Percentiles rank a stretch among this genome's conserved stretches.
Evolutionary conservation across 1,284 basidiomycete genomes (phyloP).

Genomic region (Sutorius eximius): DNA sequence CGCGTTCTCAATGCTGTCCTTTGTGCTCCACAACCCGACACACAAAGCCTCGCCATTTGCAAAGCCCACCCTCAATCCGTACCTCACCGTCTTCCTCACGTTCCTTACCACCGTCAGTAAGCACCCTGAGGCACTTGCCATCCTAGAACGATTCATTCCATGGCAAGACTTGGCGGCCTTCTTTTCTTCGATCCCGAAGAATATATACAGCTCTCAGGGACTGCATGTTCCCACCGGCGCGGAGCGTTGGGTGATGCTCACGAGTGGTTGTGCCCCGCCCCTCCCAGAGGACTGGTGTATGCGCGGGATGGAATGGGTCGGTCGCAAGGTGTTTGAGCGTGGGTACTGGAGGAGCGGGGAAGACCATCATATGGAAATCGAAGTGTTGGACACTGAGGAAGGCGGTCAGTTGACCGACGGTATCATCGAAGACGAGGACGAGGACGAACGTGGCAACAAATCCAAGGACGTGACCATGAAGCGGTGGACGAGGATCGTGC

Average conservation of each 20-base stretch:
- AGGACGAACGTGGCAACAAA: slow-evolving; percentile 41
- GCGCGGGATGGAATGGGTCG: slow-evolving; percentile 94
- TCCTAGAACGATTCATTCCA: slow-evolving; percentile 78
- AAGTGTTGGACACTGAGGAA: slow-evolving; percentile 71
- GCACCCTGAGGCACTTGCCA: slow-evolving; percentile 55
- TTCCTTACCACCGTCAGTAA: slow-evolving; percentile 81
- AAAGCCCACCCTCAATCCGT: slow-evolving; percentile 75
- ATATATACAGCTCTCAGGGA: slow-evolving; percentile 50
- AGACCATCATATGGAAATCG: slow-evolving; percentile 71
- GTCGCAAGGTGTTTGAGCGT: slow-evolving; percentile 83
- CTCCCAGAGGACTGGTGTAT: slow-evolving; percentile 95
- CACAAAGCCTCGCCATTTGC: slow-evolving; percentile 58
- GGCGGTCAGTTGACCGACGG: slow-evolving; percentile 66
- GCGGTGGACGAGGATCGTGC: slow-evolving; percentile 76
- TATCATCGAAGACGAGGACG: slow-evolving; percentile 74
- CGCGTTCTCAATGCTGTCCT: slow-evolving; percentile 76
- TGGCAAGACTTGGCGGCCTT: slow-evolving; percentile 79
- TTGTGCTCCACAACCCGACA: slow-evolving; percentile 66
- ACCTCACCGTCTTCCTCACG: slow-evolving; percentile 83
- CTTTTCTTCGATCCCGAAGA: slow-evolving; percentile 62
- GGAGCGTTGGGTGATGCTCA: slow-evolving; percentile 60
- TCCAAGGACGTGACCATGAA: slow-evolving; percentile 34
- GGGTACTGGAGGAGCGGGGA: slow-evolving; percentile 85
- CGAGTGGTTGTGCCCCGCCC: slow-evolving; percentile 65
- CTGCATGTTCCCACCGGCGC: slow-evolving; percentile 31